A percentile compares a stretch with the other conserved stretches of the same genome.
Conservation (phyloP, 2,329 filamentous ascomycete species). For the Gaeumannomyces sp. region DNA sequence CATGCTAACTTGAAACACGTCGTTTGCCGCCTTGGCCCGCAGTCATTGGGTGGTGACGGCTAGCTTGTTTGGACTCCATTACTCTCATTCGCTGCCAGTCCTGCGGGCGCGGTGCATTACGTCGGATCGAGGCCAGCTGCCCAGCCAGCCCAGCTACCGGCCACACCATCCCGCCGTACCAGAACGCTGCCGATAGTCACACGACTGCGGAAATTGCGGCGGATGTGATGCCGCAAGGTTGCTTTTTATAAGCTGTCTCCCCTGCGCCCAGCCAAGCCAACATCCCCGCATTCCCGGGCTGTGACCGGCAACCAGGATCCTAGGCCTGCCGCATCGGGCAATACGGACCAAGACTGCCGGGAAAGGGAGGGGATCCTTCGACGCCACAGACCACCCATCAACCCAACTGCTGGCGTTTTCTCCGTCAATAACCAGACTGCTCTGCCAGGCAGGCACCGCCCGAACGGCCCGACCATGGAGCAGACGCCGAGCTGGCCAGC, state of each 20-base stretch:
- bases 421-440: not conserved
- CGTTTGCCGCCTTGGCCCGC: not conserved
- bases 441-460: too few species aligned
- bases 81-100: too few species aligned
- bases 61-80: too few species aligned
- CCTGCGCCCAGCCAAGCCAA: not conserved
- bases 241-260: not conserved
- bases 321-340: not conserved
- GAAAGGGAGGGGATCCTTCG: not conserved
- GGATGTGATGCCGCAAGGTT: not conserved
- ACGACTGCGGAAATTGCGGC: not conserved
- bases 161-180: too few species aligned
- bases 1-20: not conserved
- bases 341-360: not conserved
- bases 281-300: not conserved
- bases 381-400: not conserved
- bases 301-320: not conserved
- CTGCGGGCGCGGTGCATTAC: too few species aligned
- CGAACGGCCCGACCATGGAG: not conserved
- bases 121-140: too few species aligned
- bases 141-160: not conserved
- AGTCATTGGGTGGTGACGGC: not conserved
- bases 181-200: not conserved
- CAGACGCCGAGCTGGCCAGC: not conserved
- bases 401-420: not conserved